Base-by-base conservation (phyloP, 2,329 filamentous ascomycete genomes). In the Fusarium sp. region DNA sequence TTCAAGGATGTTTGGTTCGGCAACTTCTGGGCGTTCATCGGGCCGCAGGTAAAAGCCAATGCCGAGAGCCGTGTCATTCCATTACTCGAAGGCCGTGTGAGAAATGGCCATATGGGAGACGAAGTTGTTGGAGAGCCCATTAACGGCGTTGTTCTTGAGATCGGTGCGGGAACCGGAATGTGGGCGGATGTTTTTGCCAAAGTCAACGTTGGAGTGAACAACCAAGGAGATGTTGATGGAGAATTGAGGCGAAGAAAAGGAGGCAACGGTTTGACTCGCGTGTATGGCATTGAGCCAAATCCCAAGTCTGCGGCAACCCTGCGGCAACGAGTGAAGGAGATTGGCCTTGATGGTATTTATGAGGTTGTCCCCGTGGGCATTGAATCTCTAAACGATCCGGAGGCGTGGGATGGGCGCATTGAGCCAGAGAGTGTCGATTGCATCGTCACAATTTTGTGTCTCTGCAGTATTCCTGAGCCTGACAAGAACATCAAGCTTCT, bases 211-310 rank as follows among this genome's bases (percentile, higher is more conserved):
- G 63, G 70, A 31, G 45, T 58, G 44, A 67, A 56, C 26, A 31
- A 28, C n/a, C 56, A 63, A 36, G 65, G 28, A 24, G 35, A 42
- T 44, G 26, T 45, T 26, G 51, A 56, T 42, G 71, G 64, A 80
- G 70, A 82, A 20, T 22, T 74, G 38, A 66, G 64, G 38, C 61
- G 68, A 52, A 62, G 72, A 41, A 72, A 75, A 18, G 60, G 62
- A 22, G 63, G 55, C 22, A 63, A 62, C 15, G 74, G 66, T n/a
- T 73, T 89, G 62, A 84, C 81, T 38, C 85, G 84, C 38, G 83
- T 93, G 48, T 91, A 89, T 75, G 91, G 90, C 62, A 86, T 93
- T 9, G 91, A 93, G 81, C 91, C 91, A 7, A 92, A 92, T 78
- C 62, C 79, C 0, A 85, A 83, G 41, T 87, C 89, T 61, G 88